Base-by-base conservation (phyloP, 208 protist genomes). In the Leishmania guyanensis region DNA sequence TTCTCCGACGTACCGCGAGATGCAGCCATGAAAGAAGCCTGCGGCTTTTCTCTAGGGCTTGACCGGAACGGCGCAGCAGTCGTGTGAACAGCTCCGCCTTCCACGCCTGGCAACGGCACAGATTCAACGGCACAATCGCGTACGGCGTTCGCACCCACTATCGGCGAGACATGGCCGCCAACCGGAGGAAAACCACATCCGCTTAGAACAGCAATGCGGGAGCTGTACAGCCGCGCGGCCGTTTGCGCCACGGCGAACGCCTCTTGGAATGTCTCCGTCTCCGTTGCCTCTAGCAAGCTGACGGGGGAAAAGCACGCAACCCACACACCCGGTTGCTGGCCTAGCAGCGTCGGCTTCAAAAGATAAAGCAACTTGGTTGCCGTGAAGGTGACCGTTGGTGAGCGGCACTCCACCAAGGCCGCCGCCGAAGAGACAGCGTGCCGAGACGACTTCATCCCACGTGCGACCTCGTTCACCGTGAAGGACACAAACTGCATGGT, bases 401-500 rank as follows among this genome's bases (percentile, higher is more conserved):
- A 89, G 36, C 78, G 85, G 58, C 87, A 89, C 72, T 94, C 91
- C 39, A 96, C 84, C 39, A 94, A 87, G 0, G 89, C 84, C 0
- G 91, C 91, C 1, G 89, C 86, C 0, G 90, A 91, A 20, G 86
- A 87, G 20, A 96, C 68, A 66, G 89, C 92, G 75, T 97, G 91
- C 0, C 93, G 88, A 20, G 92, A 94, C 20, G 91, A 94, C 64
- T 87, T 88, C 88, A 92, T 90, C 0, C 88, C 89, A 2, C 88
- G 80, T 17, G 87, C 66, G 16, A 91, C 77, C 70, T 95, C 91
- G 51, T 88, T 84, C 65, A 94, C 86, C 2, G 91, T 79, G 5
- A 97, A 82, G 2, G 93, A 95, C 5, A 97, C 75, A 73, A 97
- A 94, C 78, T 95, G 92, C 74, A 95, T 82, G 2, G 93, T 97